Evolutionary conservation across 2,329 filamentous ascomycete genomes (phyloP), one percentile per base, ranked within the genome.

Genomic region (Pseudocercospora eumusae): DNA sequence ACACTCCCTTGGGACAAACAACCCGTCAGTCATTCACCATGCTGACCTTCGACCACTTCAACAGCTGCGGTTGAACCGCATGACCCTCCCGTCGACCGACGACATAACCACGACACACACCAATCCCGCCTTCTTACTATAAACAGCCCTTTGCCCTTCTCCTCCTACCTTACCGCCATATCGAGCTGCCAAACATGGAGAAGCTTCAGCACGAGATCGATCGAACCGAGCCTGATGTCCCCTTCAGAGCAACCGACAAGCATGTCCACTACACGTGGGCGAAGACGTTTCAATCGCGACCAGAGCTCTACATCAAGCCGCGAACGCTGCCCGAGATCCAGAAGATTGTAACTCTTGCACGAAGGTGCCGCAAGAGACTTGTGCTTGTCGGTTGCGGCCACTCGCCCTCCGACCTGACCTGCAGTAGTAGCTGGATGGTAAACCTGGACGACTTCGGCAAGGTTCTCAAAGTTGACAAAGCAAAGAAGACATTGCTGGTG

Each of bases 201-300:
- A 60, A 59, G 47, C 56, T 64, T 20, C 45, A 58, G 47, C 55
- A 60, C 64, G 86, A 88, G 74, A 79, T 88, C 65, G 79, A 81
- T 33, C 81, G 80, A 66, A 82, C 86, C 73, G 81, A 88, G 71
- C 82, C 85, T 68, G 76, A 80, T 62, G 77, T 95, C 42, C 86
- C 92, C 47, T 96, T 98, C 79, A 90, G 88, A 75, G 90, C 91
- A 5, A 83, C 83, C 61, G 80, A 84, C 63, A 81, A 85, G 57
- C 88, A 98, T 76, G 78, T 88, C 54, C 95, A 98, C 80, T 88
- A 88, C 71, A 99, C 95, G 20, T 99, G 95, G 95, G 95, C 95
- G 42, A 88, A 88, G 73, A 98, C 95, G 55, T 97, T 96, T 79
- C 88, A 90, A 71, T 95, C 89, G 56, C 85, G 88, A 18, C 95